Evolutionary conservation across 176 grass and related monocot species (phyloP).

Genomic region (Olyra latifolia): DNA sequence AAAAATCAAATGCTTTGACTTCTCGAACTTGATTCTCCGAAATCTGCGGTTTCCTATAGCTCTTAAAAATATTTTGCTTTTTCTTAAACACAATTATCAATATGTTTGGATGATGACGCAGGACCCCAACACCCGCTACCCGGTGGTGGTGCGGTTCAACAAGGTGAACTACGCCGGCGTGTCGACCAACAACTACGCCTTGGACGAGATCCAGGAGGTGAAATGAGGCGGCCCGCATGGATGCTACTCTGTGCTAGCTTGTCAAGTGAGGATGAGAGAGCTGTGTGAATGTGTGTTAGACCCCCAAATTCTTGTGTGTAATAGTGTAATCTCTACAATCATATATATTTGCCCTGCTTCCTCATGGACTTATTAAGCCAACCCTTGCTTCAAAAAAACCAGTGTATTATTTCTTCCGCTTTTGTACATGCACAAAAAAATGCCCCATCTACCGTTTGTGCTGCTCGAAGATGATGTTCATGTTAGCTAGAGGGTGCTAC

Average conservation of each 20-base stretch:
- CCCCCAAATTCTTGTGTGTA: conserved; percentile 34
- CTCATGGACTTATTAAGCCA: conserved; percentile 31
- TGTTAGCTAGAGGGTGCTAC: not conserved
- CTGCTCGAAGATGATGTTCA: not conserved
- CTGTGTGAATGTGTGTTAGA: not conserved
- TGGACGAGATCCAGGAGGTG: conserved; percentile 85
- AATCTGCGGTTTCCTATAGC: too few species aligned
- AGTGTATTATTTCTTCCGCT: conserved; percentile 17
- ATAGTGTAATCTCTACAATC: conserved; percentile 24
- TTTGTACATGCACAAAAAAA: conserved; percentile 30
- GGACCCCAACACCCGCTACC: conserved; percentile 79
- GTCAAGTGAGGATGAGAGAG: not conserved
- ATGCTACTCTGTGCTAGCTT: not conserved
- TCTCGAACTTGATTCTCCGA: too few species aligned
- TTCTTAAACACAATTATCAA: too few species aligned
- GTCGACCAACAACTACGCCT: conserved; percentile 93
- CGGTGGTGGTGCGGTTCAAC: conserved; percentile 78
- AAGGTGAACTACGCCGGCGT: conserved; percentile 93
- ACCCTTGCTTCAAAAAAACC: conserved; percentile 1
- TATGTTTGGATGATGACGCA: conserved; percentile 2
- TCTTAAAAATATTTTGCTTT: too few species aligned
- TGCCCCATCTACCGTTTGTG: not conserved
- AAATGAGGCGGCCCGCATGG: conserved; percentile 38
- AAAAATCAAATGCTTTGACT: too few species aligned
- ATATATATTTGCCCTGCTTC: conserved; percentile 36